phyloP scores from a whole-genome alignment of 2,329 filamentous ascomycete species.

The Ophiostoma tasmaniense region DNA sequence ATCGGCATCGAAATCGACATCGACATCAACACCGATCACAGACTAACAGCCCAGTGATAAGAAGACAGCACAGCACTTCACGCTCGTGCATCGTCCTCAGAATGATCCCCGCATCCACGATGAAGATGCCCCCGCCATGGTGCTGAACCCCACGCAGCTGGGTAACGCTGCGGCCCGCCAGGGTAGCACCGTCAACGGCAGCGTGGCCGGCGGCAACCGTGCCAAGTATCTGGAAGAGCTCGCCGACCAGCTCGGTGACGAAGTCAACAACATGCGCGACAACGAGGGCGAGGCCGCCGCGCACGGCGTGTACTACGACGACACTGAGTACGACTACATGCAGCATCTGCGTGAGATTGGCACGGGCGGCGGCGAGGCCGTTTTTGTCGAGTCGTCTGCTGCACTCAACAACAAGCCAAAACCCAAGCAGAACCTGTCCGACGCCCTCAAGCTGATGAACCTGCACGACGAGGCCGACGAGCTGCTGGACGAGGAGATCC shows the following conservation, averaged over 20 bases:
- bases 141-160: slow-evolving; percentile 62
- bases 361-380: slow-evolving; percentile 60
- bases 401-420: slow-evolving; percentile 61
- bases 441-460: slow-evolving; percentile 61
- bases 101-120: slow-evolving; percentile 97
- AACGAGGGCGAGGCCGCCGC: slow-evolving; percentile 96
- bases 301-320: slow-evolving; percentile 90
- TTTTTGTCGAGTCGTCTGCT: slow-evolving; percentile 69
- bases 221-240: slow-evolving; percentile 68
- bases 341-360: slow-evolving; percentile 92
- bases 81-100: slow-evolving; percentile 89
- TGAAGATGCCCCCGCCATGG: slow-evolving; percentile 76
- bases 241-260: slow-evolving; percentile 62
- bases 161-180: slow-evolving; percentile 31
- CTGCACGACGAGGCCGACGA: slow-evolving; percentile 46
- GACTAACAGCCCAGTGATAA: slow-evolving; percentile 50
- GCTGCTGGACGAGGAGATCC: slow-evolving; percentile 62
- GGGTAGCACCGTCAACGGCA: slow-evolving; percentile 7
- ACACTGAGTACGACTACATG: slow-evolving; percentile 98
- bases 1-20: background rate
- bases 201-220: slow-evolving; percentile 26
- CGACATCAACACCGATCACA: background rate
- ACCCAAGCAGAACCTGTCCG: slow-evolving; percentile 70
- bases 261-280: slow-evolving; percentile 57
- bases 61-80: slow-evolving; percentile 86